These are phyloP conservation scores for Fraxinus dipetala DNA, from an alignment of 305 asterid genomes.

Conservation along the genomic window DNA sequence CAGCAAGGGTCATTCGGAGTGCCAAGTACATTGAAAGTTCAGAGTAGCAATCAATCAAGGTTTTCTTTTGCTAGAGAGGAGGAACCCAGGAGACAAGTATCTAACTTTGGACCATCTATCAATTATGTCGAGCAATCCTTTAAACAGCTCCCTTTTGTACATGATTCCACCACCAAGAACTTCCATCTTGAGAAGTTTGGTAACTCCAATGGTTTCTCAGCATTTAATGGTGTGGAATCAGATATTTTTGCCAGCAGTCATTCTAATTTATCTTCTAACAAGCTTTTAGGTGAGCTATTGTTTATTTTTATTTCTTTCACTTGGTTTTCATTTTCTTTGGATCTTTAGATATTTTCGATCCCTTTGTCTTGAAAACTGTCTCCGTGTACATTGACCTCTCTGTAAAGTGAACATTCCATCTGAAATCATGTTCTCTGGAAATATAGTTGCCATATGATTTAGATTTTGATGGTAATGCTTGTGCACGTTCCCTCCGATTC, in stretches of 20 bases:
- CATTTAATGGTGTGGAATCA: constrained; percentile 41
- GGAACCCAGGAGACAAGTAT: constrained; percentile 37
- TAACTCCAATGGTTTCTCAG: constrained; percentile 50
- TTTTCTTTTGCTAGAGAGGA: constrained; percentile 95
- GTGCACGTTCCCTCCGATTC: neutral
- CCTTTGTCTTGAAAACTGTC: neutral
- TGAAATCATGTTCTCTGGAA: neutral
- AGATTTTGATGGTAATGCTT: neutral
- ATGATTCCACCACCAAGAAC: constrained; percentile 42
- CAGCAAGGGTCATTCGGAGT: constrained; percentile 47
- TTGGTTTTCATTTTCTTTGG: constrained; percentile 6
- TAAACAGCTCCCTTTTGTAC: constrained; percentile 42
- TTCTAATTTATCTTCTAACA: constrained; percentile 45
- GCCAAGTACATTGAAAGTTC: constrained; percentile 59
- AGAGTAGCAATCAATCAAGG: constrained; percentile 74
- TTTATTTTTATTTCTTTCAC: neutral
- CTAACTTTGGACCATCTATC: constrained; percentile 44
- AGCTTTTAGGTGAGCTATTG: constrained; percentile 49
- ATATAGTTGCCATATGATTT: neutral
- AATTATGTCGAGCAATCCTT: constrained; percentile 40
- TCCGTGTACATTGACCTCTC: neutral
- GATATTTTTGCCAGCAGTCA: constrained; percentile 40
- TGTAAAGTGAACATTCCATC: neutral
- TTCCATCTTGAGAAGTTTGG: constrained; percentile 45
- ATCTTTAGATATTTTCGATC: neutral